Percentiles rank a stretch among this genome's conserved stretches.
Conservation (phyloP, 257 asterid species). For the Penstemon eatonii region DNA sequence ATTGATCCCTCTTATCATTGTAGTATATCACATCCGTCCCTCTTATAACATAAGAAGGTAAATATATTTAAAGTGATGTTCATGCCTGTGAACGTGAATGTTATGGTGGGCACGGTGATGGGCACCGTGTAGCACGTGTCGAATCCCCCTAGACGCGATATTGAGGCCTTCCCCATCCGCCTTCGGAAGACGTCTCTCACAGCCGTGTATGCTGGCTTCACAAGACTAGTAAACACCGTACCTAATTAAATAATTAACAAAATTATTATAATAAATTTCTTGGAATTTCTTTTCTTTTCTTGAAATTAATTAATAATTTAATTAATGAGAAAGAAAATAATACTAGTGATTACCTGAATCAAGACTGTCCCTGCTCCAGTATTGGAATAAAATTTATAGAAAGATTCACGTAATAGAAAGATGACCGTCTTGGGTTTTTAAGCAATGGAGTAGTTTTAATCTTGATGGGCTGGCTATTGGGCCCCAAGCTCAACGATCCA, state of each 20-base stretch:
- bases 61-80: slow-evolving; percentile 49
- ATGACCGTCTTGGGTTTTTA: slow-evolving; percentile 69
- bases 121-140: slow-evolving; percentile 89
- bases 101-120: slow-evolving; percentile 59
- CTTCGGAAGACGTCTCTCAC: slow-evolving; percentile 78
- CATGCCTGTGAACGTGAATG: slow-evolving; percentile 80
- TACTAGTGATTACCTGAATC: slow-evolving; percentile 56
- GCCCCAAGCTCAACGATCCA: slow-evolving; percentile 71
- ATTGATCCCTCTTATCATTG: too few species aligned
- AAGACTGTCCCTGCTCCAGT: slow-evolving; percentile 74
- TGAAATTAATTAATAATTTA: too few species aligned
- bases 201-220: slow-evolving; percentile 75
- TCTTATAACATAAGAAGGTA: too few species aligned
- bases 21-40: too few species aligned
- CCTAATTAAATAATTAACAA: slow-evolving; percentile 35
- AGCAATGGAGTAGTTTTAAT: slow-evolving; percentile 65
- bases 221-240: slow-evolving; percentile 70
- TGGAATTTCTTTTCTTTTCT: neutral
- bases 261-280: neutral
- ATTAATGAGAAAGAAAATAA: too few species aligned
- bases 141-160: slow-evolving; percentile 78
- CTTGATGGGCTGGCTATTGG: slow-evolving; percentile 59
- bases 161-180: slow-evolving; percentile 58
- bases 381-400: slow-evolving; percentile 46
- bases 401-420: slow-evolving; percentile 70